A percentile compares a stretch with the other conserved stretches of the same genome.
phyloP scores from a whole-genome alignment of 768 basidiomycete genomes.

The Xerocomellus chrysenteron region DNA sequence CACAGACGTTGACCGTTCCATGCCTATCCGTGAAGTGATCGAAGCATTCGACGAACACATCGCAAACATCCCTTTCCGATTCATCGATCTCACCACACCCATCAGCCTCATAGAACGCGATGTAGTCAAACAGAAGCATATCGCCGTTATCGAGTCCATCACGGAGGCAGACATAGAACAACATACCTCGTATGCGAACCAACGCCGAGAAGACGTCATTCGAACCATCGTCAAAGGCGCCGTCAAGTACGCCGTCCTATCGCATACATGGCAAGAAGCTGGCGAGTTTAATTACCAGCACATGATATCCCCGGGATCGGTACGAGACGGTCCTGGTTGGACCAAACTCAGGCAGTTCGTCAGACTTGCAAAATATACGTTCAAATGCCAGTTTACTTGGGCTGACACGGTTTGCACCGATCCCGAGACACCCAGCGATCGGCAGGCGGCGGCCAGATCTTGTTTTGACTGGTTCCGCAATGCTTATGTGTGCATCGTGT shows the following conservation, averaged over 20 bases:
- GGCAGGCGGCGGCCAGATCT: not conserved
- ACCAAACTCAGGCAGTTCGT: not conserved
- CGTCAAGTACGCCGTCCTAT: slow-evolving; percentile 6
- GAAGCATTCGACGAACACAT: slow-evolving; percentile 6
- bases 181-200: not conserved
- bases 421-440: not conserved
- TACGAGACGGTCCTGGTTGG: slow-evolving; percentile 5
- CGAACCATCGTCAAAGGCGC: not conserved
- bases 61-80: not conserved
- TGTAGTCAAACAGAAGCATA: not conserved
- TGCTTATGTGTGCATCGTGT: slow-evolving; percentile 5
- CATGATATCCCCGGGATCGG: not conserved
- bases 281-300: not conserved
- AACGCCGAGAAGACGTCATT: not conserved
- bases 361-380: not conserved
- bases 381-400: not conserved
- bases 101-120: not conserved
- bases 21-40: slow-evolving; percentile 3
- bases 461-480: slow-evolving; percentile 4
- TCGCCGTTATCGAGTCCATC: not conserved
- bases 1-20: not conserved
- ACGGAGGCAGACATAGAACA: slow-evolving; percentile 8
- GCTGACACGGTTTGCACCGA: not conserved
- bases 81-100: not conserved
- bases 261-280: not conserved